Percentiles rank a stretch among this genome's conserved stretches.
These are phyloP conservation scores for Obelidium mucronatum DNA, from an alignment of 192 early-diverging fungal species.

Conservation along the genomic window DNA sequence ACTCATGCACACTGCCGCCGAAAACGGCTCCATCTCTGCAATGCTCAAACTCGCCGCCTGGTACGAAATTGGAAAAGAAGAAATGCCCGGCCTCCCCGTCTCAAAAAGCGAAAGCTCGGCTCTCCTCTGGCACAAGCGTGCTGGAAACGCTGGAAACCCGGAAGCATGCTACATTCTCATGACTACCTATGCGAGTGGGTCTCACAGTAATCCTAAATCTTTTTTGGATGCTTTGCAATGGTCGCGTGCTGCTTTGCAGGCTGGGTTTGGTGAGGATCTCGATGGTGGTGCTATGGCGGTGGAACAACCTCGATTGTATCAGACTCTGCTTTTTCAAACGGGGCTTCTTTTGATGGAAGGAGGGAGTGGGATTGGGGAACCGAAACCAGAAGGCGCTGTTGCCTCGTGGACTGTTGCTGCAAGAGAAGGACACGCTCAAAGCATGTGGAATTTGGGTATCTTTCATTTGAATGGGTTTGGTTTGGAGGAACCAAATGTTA, in stretches of 20 bases:
- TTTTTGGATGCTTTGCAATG: slow-evolving; percentile 38
- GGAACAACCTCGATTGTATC: slow-evolving; percentile 34
- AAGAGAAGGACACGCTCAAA: slow-evolving; percentile 38
- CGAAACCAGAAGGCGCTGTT: slow-evolving; percentile 37
- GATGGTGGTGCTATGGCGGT: slow-evolving; percentile 32
- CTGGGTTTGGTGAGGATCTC: slow-evolving; percentile 17
- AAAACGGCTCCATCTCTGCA: slow-evolving; percentile 46
- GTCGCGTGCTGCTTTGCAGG: slow-evolving; percentile 18
- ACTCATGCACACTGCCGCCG: slow-evolving; percentile 39
- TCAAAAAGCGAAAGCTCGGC: slow-evolving; percentile 28
- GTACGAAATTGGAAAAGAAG: slow-evolving; percentile 53
- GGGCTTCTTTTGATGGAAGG: slow-evolving; percentile 47
- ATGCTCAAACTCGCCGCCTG: slow-evolving; percentile 56
- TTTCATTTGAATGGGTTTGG: slow-evolving; percentile 55
- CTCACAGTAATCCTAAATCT: slow-evolving; percentile 28
- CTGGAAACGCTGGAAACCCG: slow-evolving; percentile 46
- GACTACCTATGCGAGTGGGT: slow-evolving; percentile 39
- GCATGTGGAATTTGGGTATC: slow-evolving; percentile 50
- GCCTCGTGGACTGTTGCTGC: slow-evolving; percentile 27
- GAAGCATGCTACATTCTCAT: slow-evolving; percentile 55
- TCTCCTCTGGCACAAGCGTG: slow-evolving; percentile 46
- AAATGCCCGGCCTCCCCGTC: slow-evolving; percentile 43
- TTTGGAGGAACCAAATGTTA: slow-evolving; percentile 38
- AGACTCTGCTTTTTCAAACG: slow-evolving; percentile 41
- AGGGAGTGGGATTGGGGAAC: slow-evolving; percentile 43